Evolutionary conservation across 1,284 basidiomycete genomes (phyloP).

Genomic region (Microbotryum silenes-acaulis): DNA sequence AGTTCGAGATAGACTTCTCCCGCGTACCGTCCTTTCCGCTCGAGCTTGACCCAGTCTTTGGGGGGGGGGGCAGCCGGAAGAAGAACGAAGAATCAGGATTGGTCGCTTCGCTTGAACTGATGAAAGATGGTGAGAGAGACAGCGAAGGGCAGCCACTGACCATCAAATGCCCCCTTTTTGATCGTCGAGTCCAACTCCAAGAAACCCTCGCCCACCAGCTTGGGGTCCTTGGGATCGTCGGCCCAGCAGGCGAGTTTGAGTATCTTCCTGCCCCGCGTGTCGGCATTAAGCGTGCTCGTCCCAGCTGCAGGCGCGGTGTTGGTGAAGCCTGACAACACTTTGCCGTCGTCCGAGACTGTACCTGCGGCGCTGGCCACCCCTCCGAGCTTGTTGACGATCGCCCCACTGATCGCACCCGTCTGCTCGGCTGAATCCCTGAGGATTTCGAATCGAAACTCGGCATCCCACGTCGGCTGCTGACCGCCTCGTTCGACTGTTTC

Average conservation of each 20-base stretch:
- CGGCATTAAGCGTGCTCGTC: conserved; percentile 57
- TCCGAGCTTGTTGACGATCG: conserved; percentile 44
- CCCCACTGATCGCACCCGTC: conserved; percentile 47
- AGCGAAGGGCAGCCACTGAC: conserved; percentile 47
- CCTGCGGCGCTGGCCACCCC: conserved; percentile 44
- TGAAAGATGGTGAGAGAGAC: conserved; percentile 5
- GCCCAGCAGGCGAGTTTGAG: conserved; percentile 83
- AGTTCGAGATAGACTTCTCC: conserved; percentile 90
- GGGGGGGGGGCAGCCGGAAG: not conserved
- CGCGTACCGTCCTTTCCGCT: conserved; percentile 81
- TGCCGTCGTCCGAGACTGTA: conserved; percentile 28
- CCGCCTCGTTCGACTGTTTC: conserved; percentile 91
- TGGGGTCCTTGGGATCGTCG: conserved; percentile 89
- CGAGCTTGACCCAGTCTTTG: conserved; percentile 86
- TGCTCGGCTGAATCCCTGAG: conserved; percentile 69
- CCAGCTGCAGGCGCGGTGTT: conserved; percentile 82
- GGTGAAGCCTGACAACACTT: conserved; percentile 42
- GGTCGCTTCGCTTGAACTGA: not conserved
- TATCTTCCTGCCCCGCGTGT: conserved; percentile 43
- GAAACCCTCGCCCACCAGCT: conserved; percentile 82
- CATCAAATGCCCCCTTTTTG: conserved; percentile 92
- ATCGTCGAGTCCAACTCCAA: conserved; percentile 85
- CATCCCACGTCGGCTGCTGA: conserved; percentile 98
- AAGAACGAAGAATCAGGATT: not conserved
- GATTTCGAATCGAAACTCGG: conserved; percentile 89